Percentiles rank a stretch among this genome's conserved stretches.
Conservation (phyloP, 2,329 filamentous ascomycete species). For the Aspergillus eucalypticola region DNA sequence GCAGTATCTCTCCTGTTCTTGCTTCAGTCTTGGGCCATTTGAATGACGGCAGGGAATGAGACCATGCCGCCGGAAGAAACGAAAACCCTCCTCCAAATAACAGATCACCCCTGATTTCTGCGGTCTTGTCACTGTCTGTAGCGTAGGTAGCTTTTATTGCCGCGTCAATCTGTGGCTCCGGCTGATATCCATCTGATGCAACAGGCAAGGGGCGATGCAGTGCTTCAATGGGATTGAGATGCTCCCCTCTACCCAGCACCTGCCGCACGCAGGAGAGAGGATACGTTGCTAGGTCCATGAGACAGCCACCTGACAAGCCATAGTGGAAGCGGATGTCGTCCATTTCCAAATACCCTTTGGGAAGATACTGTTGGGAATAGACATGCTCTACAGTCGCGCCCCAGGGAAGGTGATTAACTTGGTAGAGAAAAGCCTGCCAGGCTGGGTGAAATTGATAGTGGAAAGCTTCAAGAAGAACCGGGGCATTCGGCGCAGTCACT, state of each 20-base stretch:
- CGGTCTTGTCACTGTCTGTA: slow-evolving; percentile 15
- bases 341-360: slow-evolving; percentile 31
- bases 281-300: slow-evolving; percentile 44
- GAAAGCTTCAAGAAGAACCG: slow-evolving; percentile 56
- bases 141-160: slow-evolving; percentile 19
- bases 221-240: slow-evolving; percentile 42
- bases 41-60: slow-evolving; percentile 9
- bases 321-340: slow-evolving; percentile 51
- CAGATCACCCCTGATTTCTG: slow-evolving; percentile 19
- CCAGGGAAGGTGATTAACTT: not conserved
- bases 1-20: slow-evolving; percentile 15
- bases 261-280: slow-evolving; percentile 40
- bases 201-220: slow-evolving; percentile 27
- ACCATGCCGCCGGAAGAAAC: slow-evolving; percentile 16
- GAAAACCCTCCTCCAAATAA: slow-evolving; percentile 12
- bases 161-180: slow-evolving; percentile 36
- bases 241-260: slow-evolving; percentile 41
- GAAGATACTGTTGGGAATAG: slow-evolving; percentile 42
- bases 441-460: slow-evolving; percentile 55
- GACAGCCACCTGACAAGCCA: slow-evolving; percentile 44
- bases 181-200: slow-evolving; percentile 28
- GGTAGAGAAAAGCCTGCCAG: slow-evolving; percentile 42
- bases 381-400: slow-evolving; percentile 39
- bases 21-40: slow-evolving; percentile 24
- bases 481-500: slow-evolving; percentile 33